Evolutionary conservation across 2,329 filamentous ascomycete genomes (phyloP).

Genomic region (Blastomyces parvus): DNA sequence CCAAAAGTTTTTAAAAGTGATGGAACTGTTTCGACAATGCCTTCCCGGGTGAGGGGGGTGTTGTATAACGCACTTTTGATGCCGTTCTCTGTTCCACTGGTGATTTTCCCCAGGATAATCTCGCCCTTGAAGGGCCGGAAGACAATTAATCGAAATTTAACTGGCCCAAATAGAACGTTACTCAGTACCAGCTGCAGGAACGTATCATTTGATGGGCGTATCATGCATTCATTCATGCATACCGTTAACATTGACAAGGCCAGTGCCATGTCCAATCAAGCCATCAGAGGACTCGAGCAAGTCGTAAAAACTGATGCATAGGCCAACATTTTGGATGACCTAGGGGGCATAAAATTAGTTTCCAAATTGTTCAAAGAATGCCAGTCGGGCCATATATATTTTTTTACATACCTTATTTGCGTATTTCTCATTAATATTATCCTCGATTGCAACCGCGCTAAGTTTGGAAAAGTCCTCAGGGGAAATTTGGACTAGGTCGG

Average conservation of each 20-base stretch:
- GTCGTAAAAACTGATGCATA: conserved; percentile 91
- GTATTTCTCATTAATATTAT: conserved; percentile 96
- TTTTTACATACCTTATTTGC: conserved; percentile 62
- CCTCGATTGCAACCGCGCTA: conserved; percentile 77
- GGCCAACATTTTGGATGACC: conserved; percentile 86
- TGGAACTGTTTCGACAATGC: not conserved
- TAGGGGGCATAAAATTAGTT: conserved; percentile 24
- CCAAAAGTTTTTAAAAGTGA: not conserved
- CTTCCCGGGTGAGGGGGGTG: not conserved
- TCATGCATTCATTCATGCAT: conserved; percentile 20
- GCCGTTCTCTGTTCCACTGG: conserved; percentile 59
- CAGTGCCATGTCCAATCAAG: conserved; percentile 83
- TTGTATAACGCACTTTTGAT: conserved; percentile 51
- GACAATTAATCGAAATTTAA: conserved; percentile 86
- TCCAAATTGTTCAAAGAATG: not conserved
- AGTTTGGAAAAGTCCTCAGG: conserved; percentile 78
- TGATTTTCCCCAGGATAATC: conserved; percentile 77
- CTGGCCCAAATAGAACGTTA: conserved; percentile 37
- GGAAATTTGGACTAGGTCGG: conserved; percentile 86
- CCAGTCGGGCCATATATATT: not conserved
- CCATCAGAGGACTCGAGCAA: conserved; percentile 83
- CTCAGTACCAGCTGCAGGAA: not conserved
- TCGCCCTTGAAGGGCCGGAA: conserved; percentile 96
- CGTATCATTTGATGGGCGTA: not conserved
- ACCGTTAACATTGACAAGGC: conserved; percentile 91